These are phyloP conservation scores for Sclerotinia minor DNA, from an alignment of 2,329 filamentous ascomycete species.

Conservation along the genomic window DNA sequence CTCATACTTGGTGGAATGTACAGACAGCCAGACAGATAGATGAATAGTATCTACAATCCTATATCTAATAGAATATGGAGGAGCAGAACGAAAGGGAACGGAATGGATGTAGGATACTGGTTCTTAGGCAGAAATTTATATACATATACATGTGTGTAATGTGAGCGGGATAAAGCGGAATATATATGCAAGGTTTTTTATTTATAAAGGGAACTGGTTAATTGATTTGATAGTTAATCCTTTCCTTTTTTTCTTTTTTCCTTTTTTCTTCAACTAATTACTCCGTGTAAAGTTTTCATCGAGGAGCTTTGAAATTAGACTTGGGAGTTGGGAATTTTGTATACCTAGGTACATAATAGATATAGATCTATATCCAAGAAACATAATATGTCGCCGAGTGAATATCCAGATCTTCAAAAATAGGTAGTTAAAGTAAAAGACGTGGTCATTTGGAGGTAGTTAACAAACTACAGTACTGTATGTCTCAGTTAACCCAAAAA, in stretches of 20 bases:
- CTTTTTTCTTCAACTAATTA: no score
- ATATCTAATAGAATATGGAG: background rate
- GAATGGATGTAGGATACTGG: background rate
- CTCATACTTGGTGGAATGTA: no score
- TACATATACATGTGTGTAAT: background rate
- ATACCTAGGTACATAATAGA: background rate
- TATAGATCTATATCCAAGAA: background rate
- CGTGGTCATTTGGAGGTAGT: background rate
- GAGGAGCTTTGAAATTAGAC: no score
- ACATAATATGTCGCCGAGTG: background rate
- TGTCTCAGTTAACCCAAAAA: conserved; percentile 48
- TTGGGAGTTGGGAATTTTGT: background rate
- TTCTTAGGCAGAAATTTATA: background rate
- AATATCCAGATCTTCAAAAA: no score
- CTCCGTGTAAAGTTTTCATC: background rate
- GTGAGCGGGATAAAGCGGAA: background rate
- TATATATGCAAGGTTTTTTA: background rate
- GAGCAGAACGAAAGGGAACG: background rate
- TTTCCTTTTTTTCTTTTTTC: no score
- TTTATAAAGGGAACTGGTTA: no score
- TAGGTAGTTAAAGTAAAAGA: no score
- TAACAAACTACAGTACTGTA: background rate
- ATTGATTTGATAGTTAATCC: no score
- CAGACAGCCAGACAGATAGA: no score
- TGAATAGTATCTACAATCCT: no score